Base-by-base conservation (phyloP, 2,329 filamentous ascomycete species). In the Aspergillus chevalieri region DNA sequence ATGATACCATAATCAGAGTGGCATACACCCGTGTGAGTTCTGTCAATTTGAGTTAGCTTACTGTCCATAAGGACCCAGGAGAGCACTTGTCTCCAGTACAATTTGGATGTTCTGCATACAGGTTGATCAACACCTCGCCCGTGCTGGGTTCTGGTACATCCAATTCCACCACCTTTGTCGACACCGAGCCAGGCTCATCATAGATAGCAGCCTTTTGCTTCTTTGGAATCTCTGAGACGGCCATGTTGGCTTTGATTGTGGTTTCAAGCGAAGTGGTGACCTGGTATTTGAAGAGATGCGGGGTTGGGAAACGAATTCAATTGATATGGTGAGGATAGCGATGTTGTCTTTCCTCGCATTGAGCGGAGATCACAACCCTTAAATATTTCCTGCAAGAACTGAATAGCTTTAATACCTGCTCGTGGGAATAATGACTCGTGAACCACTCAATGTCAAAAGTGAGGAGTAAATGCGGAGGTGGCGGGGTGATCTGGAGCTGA, bases 201-300 rank as follows among this genome's bases (percentile, higher is more conserved):
- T 85, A 86, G 50, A 86, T 71, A 50, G 70, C 67, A 34, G 82
- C 83, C 67, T 84, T 85, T 66, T 85, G 79, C 52, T 78, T 83
- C 59, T 77, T 75, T 4, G 83, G 76, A 21, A 79, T 71, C 28
- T 74, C 68, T 33, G 67, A 57, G n/a, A 57, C 55, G 49, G 64
- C 55, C 69, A 72, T 72, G 6, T 42, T 61, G 48, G 10, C 22
- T 15, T 30, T 12, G 22, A 15, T 39, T 26, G 41, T 22, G 6
- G 26, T 30, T 8, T 12, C 7, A 12, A 30, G 26, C 26, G 9
- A 30, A 30, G 26, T 5, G 26, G 10, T 12, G 26, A 30, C 7
- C 10, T 30, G 10, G 26, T 44, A 44, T 30, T 2, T 6, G 17
- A n/a, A 7, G 6, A 28, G 9, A 14, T 9, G 24, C 30, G 21